A percentile compares a stretch with the other conserved stretches of the same genome.
Evolutionary conservation across 2,329 filamentous ascomycete species (phyloP).

Genomic region (Corynespora cassiicola): DNA sequence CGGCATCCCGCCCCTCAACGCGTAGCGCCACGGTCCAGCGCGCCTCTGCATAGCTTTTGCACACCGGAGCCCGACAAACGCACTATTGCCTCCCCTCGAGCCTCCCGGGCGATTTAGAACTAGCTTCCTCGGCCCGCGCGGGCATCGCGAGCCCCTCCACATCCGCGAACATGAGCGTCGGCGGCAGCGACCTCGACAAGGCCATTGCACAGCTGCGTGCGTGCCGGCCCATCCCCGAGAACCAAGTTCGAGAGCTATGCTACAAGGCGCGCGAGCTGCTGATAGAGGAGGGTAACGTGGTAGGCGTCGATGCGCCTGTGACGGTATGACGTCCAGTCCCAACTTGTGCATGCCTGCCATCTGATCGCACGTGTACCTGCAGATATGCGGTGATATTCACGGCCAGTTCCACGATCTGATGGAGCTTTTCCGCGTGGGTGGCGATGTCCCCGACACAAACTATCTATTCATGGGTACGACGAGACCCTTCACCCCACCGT

Average conservation of each 20-base stretch:
- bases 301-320: constrained; percentile 91
- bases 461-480: constrained; percentile 90
- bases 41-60: no score
- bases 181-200: constrained; percentile 95
- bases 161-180: constrained; percentile 38
- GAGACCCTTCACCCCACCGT: no score
- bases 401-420: constrained; percentile 96
- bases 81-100: no score
- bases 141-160: constrained; percentile 17
- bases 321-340: constrained; percentile 65
- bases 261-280: constrained; percentile 95
- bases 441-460: constrained; percentile 93
- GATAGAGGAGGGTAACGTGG: constrained; percentile 97
- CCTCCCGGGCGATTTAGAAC: no score
- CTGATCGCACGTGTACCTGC: constrained; percentile 5
- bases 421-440: constrained; percentile 93
- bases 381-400: constrained; percentile 86
- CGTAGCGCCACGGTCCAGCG: no score
- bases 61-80: no score
- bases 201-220: constrained; percentile 94
- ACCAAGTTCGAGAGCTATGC: constrained; percentile 93
- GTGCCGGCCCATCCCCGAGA: constrained; percentile 94
- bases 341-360: background rate
- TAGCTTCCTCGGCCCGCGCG: constrained; percentile 15
- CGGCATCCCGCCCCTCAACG: no score